Conservation (phyloP, 495 filamentous ascomycete genomes). For the Talaromyces proteolyticus region DNA sequence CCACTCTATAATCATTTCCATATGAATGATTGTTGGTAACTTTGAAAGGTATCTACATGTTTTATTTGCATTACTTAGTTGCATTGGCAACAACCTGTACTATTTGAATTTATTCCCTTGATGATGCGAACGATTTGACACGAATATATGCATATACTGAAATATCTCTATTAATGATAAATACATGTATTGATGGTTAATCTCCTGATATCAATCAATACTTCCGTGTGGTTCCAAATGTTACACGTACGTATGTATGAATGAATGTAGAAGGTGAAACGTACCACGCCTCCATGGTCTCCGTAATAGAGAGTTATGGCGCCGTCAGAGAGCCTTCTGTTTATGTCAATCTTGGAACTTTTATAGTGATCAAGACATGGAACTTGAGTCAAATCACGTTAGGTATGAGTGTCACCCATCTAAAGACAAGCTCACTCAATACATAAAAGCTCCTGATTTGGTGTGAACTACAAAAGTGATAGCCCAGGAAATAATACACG, state of each 20-base stretch:
- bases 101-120: neutral
- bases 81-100: neutral
- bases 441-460: neutral
- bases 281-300: slow-evolving; percentile 7
- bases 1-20: too few relatives aligned
- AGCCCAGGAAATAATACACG: too few relatives aligned
- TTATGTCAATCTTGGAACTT: slow-evolving; percentile 9
- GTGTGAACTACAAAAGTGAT: neutral
- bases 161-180: neutral
- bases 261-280: slow-evolving; percentile 10
- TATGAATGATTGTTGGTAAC: too few relatives aligned
- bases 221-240: too few relatives aligned
- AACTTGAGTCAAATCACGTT: neutral
- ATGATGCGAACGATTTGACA: neutral
- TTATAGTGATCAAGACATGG: slow-evolving; percentile 2
- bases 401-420: too few relatives aligned
- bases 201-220: neutral
- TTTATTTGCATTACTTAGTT: neutral
- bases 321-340: slow-evolving; percentile 12
- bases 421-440: neutral
- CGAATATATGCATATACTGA: neutral
- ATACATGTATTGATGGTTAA: neutral
- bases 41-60: too few relatives aligned
- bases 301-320: neutral
- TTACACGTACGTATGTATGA: neutral